These are phyloP conservation scores for Pseudogymnoascus sp. DNA, from an alignment of 2,329 filamentous ascomycete genomes.

Conservation along the genomic window DNA sequence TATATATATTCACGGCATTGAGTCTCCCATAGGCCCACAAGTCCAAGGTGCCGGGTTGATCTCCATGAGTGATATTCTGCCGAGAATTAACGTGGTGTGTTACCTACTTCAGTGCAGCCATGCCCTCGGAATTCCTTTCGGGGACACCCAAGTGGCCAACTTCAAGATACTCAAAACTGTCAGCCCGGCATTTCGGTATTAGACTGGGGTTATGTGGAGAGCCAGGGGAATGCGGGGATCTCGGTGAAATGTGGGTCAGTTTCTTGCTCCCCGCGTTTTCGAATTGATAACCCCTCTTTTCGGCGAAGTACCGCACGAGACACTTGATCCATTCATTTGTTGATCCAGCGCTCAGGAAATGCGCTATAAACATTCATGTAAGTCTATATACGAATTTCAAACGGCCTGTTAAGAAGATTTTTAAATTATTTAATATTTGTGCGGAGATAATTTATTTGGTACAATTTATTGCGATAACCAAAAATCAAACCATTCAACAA, in stretches of 20 bases:
- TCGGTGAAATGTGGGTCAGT: neutral
- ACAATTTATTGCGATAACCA: slow-evolving; percentile 19
- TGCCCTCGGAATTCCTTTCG: no score
- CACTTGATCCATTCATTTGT: neutral
- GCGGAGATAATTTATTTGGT: neutral
- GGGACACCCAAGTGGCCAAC: neutral
- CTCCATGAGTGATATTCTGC: neutral
- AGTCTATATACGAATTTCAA: neutral
- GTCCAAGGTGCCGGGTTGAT: neutral
- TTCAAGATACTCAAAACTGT: neutral
- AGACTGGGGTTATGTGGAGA: neutral
- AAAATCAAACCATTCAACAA: slow-evolving; percentile 18
- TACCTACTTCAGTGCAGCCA: neutral
- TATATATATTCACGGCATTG: neutral
- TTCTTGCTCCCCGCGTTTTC: neutral
- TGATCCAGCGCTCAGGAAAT: neutral
- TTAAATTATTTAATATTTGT: neutral
- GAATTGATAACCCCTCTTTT: neutral
- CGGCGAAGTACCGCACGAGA: neutral
- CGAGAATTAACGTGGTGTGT: neutral
- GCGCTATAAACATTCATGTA: neutral
- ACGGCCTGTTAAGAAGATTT: neutral
- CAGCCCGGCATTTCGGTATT: neutral
- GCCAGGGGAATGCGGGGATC: neutral
- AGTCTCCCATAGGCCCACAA: neutral